phyloP scores from a whole-genome alignment of 805 yeast species.

The Saturnispora hagleri region DNA sequence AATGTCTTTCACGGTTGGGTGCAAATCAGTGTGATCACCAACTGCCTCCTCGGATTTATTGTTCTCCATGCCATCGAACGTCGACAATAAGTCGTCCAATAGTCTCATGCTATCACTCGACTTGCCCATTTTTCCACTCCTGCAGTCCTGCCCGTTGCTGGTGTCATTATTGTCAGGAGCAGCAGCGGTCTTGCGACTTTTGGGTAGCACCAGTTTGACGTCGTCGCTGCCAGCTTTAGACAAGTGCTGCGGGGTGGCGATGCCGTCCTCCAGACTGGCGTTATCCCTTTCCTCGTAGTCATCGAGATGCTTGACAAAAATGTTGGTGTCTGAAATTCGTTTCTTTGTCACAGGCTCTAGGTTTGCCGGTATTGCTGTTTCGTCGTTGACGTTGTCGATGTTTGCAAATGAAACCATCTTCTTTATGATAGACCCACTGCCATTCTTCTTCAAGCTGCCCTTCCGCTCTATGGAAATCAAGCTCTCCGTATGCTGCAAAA shows the following conservation, averaged over 20 bases:
- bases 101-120: slow-evolving; percentile 24
- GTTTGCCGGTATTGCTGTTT: slow-evolving; percentile 15
- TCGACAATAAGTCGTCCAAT: slow-evolving; percentile 26
- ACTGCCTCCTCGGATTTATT: background rate
- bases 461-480: slow-evolving; percentile 15
- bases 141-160: background rate
- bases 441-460: slow-evolving; percentile 12
- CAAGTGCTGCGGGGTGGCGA: background rate
- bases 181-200: background rate
- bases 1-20: slow-evolving; percentile 42
- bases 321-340: slow-evolving; percentile 23
- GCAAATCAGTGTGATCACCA: slow-evolving; percentile 16
- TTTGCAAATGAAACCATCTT: slow-evolving; percentile 27
- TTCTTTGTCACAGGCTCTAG: slow-evolving; percentile 4
- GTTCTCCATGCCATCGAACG: slow-evolving; percentile 9
- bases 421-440: slow-evolving; percentile 6
- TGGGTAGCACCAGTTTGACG: background rate
- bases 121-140: slow-evolving; percentile 3
- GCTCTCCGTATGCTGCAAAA: slow-evolving; percentile 8
- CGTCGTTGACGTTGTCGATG: slow-evolving; percentile 5
- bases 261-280: background rate
- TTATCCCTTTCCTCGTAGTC: slow-evolving; percentile 16
- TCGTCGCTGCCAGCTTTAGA: background rate
- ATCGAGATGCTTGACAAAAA: slow-evolving; percentile 27
- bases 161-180: background rate